Evolutionary conservation across 139 green algal genomes (phyloP).

Genomic region (Coelastrella sp.): DNA sequence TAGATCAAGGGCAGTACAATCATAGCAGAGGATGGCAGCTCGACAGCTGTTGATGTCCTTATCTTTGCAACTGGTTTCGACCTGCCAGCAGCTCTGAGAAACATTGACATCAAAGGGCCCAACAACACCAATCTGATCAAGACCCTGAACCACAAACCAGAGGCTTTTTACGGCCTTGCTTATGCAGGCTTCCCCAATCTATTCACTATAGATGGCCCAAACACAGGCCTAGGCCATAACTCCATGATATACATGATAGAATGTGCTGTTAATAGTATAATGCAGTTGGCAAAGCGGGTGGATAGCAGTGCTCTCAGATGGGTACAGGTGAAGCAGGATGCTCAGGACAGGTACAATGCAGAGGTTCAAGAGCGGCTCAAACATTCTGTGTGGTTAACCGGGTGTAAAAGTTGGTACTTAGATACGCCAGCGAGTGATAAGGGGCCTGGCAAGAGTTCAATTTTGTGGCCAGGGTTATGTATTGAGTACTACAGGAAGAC

Average conservation of each 20-base stretch:
- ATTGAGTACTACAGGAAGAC: conserved; percentile 33
- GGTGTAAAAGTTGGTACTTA: conserved; percentile 37
- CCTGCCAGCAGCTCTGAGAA: background rate
- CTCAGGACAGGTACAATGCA: background rate
- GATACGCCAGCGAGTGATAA: background rate
- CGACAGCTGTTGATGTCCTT: conserved; percentile 26
- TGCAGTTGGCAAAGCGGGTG: background rate
- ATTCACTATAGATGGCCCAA: conserved; percentile 16
- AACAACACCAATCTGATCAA: background rate
- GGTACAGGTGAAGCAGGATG: background rate
- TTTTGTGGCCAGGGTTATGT: conserved; percentile 34
- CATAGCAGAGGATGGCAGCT: conserved; percentile 22
- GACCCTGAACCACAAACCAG: background rate
- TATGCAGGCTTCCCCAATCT: conserved; percentile 29
- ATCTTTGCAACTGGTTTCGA: conserved; percentile 44
- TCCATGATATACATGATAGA: conserved; percentile 36
- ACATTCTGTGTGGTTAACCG: conserved; percentile 20
- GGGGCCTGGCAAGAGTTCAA: background rate
- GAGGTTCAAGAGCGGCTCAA: conserved; percentile 33
- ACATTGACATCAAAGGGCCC: background rate
- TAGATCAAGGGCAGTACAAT: conserved; percentile 14
- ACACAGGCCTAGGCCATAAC: conserved; percentile 39
- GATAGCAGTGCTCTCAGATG: background rate
- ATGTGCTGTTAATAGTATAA: background rate
- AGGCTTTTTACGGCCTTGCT: background rate